Conservation (phyloP, 345 rosid species). For the Carallia brachiata region DNA sequence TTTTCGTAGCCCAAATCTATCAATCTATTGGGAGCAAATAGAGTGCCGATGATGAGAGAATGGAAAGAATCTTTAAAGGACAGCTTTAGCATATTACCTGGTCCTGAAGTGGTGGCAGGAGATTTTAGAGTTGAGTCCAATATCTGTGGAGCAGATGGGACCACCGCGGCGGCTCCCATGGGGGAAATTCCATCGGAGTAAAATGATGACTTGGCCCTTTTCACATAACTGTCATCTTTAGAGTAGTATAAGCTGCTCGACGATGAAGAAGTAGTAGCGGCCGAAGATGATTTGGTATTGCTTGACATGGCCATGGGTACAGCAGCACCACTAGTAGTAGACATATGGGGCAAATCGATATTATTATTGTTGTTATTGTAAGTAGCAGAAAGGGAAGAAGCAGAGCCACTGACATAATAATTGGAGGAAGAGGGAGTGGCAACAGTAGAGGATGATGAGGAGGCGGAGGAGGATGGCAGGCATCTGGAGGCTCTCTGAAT, state of each 20-base stretch:
- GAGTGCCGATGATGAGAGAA: too few species aligned
- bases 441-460: conserved; percentile 16
- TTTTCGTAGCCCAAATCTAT: background rate
- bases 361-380: too few species aligned
- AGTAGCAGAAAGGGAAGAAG: conserved; percentile 13
- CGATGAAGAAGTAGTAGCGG: background rate
- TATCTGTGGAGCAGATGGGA: conserved; percentile 44
- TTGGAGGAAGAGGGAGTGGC: conserved; percentile 4
- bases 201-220: conserved; percentile 50
- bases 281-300: conserved; percentile 13
- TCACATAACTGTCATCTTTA: conserved; percentile 73
- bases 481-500: conserved; percentile 85
- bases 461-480: conserved; percentile 42
- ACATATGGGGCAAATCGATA: background rate
- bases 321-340: background rate
- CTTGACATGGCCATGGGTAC: conserved; percentile 4
- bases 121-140: conserved; percentile 57
- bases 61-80: too few species aligned
- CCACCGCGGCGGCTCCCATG: conserved; percentile 4
- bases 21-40: too few species aligned
- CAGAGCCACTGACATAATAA: conserved; percentile 31
- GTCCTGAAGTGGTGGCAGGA: conserved; percentile 26
- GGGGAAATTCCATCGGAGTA: conserved; percentile 39
- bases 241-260: conserved; percentile 30
- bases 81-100: conserved; percentile 34